Evolutionary conservation across 495 filamentous ascomycete species (phyloP).

Genomic region (Aspergillus heteromorphus): DNA sequence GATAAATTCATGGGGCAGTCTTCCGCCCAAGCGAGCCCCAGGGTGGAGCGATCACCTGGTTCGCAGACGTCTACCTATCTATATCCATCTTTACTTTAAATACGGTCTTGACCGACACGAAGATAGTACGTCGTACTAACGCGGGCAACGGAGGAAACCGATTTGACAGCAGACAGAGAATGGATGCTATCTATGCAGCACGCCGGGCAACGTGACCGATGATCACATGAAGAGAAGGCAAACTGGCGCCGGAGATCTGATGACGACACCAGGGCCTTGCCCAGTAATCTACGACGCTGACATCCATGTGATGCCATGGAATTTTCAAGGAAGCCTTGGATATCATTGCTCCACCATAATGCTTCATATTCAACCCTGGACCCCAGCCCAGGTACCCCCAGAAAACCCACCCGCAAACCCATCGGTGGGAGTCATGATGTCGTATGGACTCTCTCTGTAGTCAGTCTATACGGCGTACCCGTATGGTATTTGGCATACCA

Average conservation of each 20-base stretch:
- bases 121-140: no score
- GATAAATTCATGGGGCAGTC: no score
- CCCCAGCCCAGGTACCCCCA: background rate
- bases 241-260: background rate
- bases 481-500: slow-evolving; percentile 20
- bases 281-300: background rate
- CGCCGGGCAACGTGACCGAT: background rate
- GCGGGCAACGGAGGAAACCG: no score
- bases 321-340: background rate
- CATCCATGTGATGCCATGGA: background rate
- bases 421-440: background rate
- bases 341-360: background rate
- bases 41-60: no score
- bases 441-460: background rate
- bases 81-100: no score
- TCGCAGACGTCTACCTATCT: no score
- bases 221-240: background rate
- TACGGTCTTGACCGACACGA: no score
- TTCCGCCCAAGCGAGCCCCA: no score
- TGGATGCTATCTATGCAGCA: background rate
- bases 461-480: background rate
- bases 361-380: background rate
- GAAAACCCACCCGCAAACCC: background rate
- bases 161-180: no score
- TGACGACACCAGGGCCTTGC: background rate